Percentiles rank a stretch among this genome's conserved stretches.
These are phyloP conservation scores for Hyaloscypha bicolor DNA, from an alignment of 495 filamentous ascomycete genomes.

Conservation along the genomic window DNA sequence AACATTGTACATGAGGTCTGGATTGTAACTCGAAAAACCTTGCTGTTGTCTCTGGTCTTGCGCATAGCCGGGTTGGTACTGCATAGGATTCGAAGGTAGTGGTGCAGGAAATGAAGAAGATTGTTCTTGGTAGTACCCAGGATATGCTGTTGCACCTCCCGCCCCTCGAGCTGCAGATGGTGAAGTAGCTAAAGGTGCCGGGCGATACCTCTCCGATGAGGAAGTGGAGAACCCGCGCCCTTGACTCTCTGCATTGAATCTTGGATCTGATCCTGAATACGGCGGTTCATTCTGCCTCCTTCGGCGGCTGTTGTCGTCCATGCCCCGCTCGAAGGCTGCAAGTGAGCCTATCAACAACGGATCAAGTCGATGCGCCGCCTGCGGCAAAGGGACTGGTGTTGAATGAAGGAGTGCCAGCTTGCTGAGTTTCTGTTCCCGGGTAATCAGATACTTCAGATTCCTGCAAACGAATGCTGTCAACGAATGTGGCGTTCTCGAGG, in stretches of 20 bases:
- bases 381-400: slow-evolving; percentile 60
- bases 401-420: slow-evolving; percentile 63
- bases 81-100: slow-evolving; percentile 50
- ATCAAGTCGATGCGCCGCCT: slow-evolving; percentile 54
- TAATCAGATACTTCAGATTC: not conserved
- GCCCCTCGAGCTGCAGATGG: slow-evolving; percentile 33
- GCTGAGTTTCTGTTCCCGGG: slow-evolving; percentile 24
- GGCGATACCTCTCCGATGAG: slow-evolving; percentile 50
- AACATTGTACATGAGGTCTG: slow-evolving; percentile 80
- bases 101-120: slow-evolving; percentile 49
- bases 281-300: slow-evolving; percentile 72
- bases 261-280: slow-evolving; percentile 40
- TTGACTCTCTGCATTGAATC: slow-evolving; percentile 45
- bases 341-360: slow-evolving; percentile 44
- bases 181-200: slow-evolving; percentile 47
- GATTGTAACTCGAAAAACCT: slow-evolving; percentile 50
- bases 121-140: slow-evolving; percentile 57
- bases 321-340: slow-evolving; percentile 53
- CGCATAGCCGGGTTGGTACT: slow-evolving; percentile 56
- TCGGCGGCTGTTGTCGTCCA: slow-evolving; percentile 68
- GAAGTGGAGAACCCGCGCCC: slow-evolving; percentile 43
- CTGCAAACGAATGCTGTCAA: not conserved
- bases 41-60: slow-evolving; percentile 53
- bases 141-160: slow-evolving; percentile 52
- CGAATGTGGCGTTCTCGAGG: not conserved